Conservation (phyloP, 2,329 filamentous ascomycete species). For the Nothomitra cinnamomea region DNA sequence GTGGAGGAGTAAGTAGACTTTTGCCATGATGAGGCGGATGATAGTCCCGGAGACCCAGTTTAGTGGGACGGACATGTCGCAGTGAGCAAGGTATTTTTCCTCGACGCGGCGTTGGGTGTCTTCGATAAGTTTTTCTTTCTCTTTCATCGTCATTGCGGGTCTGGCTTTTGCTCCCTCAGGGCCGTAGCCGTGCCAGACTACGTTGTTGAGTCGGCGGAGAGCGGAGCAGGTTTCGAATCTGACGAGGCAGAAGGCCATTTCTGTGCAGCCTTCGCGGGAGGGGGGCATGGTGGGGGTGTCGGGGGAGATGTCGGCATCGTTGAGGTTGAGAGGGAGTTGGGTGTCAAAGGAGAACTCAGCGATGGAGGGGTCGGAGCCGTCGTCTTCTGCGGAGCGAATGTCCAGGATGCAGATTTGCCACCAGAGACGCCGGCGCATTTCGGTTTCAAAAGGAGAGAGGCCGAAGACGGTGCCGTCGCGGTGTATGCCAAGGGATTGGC, state of each 20-base stretch:
- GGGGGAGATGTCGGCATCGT: conserved; percentile 31
- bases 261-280: conserved; percentile 18
- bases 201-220: conserved; percentile 1
- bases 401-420: conserved; percentile 32
- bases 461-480: conserved; percentile 32
- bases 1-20: conserved; percentile 62
- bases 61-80: conserved; percentile 33
- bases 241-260: conserved; percentile 23
- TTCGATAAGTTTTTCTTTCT: conserved; percentile 30
- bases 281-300: conserved; percentile 14
- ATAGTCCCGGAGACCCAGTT: conserved; percentile 55
- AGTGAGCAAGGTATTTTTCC: conserved; percentile 35
- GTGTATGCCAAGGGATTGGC: conserved; percentile 28
- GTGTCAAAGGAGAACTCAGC: conserved; percentile 29
- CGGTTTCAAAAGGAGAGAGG: conserved; percentile 30
- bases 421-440: conserved; percentile 35
- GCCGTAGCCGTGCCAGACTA: not conserved
- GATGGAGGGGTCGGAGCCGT: conserved; percentile 29
- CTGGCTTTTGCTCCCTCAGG: conserved; percentile 7
- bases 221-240: conserved; percentile 15
- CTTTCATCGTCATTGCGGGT: conserved; percentile 15
- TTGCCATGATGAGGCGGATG: conserved; percentile 54
- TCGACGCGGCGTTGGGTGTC: conserved; percentile 37
- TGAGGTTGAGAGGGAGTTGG: conserved; percentile 31
- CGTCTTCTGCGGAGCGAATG: conserved; percentile 30